Base-by-base conservation (phyloP, 192 early-diverging fungal species). In the Helicostylum pulchrum region DNA sequence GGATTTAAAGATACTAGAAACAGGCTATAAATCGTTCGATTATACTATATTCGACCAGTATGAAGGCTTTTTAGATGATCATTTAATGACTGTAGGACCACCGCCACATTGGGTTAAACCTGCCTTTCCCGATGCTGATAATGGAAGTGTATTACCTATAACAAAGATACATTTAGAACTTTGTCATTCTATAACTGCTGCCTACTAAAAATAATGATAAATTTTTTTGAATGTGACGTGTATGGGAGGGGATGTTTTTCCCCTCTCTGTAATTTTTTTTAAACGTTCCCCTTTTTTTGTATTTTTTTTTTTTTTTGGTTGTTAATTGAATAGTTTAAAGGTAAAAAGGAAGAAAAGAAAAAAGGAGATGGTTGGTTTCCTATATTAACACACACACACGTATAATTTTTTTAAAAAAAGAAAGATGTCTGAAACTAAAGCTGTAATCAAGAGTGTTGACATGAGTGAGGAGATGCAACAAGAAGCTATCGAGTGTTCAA, bases 381-480 rank as follows among this genome's bases (percentile, higher is more conserved):
- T 39, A 9, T 39, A 9, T 39, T 39, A 6, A 9, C 36, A 26
- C 26, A 26, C 26, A n/a, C n/a, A n/a, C n/a, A n/a, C n/a, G n/a
- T n/a, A n/a, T n/a, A n/a, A n/a, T n/a, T n/a, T n/a, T n/a, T n/a
- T n/a, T n/a, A n/a, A n/a, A n/a, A n/a, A n/a, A 59, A 46, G 15
- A 60, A 46, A 48, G 34, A 88, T 90, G 88, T 78, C 86, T 54
- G 94, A 96, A 61, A 77, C 83, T 53, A 95, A 93, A 68, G 87
- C 91, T 61, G 84, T 90, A 53, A 90, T 99, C 86, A 98, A 98
- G 87, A 97, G 92, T 71, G 95, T 90, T 54, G 97, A 99, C 84
- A 99, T 99, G 97, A 72, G 74, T 66, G 94, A 99, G 71, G 92
- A 93, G 67, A 94, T 97, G 91, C 95, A 97, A 73, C 89, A 87